Percentiles rank a stretch among this genome's conserved stretches.
These are phyloP conservation scores for Sphenostylis stenocarpa DNA, from an alignment of 306 rosid species.

Conservation along the genomic window DNA sequence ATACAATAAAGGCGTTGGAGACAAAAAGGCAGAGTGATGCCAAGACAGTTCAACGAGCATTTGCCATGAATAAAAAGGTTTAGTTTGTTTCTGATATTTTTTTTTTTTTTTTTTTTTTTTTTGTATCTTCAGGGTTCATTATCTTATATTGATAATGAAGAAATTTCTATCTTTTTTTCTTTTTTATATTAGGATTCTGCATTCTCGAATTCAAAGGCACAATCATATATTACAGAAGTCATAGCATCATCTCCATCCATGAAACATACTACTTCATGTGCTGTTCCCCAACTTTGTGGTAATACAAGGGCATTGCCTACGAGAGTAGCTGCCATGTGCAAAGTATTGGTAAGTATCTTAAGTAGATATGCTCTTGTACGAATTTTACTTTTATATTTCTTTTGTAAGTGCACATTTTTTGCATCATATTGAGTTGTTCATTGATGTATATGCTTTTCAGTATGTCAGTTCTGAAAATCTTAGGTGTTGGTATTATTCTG, in stretches of 20 bases:
- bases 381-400: not conserved
- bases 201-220: slow-evolving; percentile 61
- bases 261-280: slow-evolving; percentile 34
- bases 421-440: not conserved
- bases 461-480: not conserved
- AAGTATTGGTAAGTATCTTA: slow-evolving; percentile 65
- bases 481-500: not conserved
- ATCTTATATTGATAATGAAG: not conserved
- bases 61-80: slow-evolving; percentile 58
- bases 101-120: slow-evolving; percentile 12
- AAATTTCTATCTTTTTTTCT: not conserved
- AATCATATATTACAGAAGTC: slow-evolving; percentile 54
- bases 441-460: not conserved
- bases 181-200: slow-evolving; percentile 52
- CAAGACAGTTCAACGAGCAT: slow-evolving; percentile 73
- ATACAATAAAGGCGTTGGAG: slow-evolving; percentile 42
- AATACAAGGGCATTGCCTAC: slow-evolving; percentile 55
- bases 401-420: not conserved
- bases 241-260: slow-evolving; percentile 60
- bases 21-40: slow-evolving; percentile 72
- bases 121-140: not conserved
- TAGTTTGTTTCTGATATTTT: slow-evolving; percentile 12
- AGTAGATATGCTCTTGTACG: not conserved
- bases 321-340: slow-evolving; percentile 73
- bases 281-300: slow-evolving; percentile 58